These are phyloP conservation scores for Colletotrichum liaoningense DNA, from an alignment of 2,329 filamentous ascomycete genomes.

Conservation along the genomic window DNA sequence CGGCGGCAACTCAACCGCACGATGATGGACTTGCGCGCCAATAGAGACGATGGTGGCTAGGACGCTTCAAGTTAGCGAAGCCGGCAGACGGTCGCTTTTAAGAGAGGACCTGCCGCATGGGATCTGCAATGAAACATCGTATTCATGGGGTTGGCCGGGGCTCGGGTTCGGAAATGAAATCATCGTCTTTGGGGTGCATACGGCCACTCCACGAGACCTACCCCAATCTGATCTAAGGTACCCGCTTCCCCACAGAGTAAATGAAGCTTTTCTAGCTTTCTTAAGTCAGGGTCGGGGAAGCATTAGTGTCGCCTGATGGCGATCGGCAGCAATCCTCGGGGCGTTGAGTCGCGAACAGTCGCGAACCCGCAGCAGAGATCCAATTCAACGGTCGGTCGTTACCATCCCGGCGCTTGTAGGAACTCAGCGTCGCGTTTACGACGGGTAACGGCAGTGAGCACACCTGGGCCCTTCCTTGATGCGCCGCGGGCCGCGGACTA, in stretches of 20 bases:
- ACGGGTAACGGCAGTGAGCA: not conserved
- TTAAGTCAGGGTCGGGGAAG: not conserved
- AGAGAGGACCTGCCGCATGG: not conserved
- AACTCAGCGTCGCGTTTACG: not conserved
- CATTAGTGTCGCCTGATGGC: not conserved
- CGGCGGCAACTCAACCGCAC: not conserved
- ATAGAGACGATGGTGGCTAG: not conserved
- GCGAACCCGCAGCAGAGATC: not conserved
- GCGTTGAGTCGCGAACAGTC: not conserved
- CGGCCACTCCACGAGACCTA: not conserved
- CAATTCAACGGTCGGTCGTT: not conserved
- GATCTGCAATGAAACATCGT: conserved; percentile 8
- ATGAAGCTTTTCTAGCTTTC: not conserved
- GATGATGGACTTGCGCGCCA: conserved; percentile 3
- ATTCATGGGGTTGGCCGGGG: not conserved
- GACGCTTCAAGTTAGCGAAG: not conserved
- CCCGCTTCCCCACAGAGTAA: not conserved
- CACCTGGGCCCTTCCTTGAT: not conserved
- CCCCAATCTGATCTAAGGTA: not conserved
- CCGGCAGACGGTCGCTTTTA: not conserved
- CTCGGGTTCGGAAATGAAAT: not conserved
- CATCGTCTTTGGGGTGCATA: not conserved
- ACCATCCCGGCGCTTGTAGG: not conserved
- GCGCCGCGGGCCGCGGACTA: not conserved
- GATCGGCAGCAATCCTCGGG: not conserved